Conservation (phyloP, 1,139 yeast genomes). For the Scheffersomyces parashehatae region DNA sequence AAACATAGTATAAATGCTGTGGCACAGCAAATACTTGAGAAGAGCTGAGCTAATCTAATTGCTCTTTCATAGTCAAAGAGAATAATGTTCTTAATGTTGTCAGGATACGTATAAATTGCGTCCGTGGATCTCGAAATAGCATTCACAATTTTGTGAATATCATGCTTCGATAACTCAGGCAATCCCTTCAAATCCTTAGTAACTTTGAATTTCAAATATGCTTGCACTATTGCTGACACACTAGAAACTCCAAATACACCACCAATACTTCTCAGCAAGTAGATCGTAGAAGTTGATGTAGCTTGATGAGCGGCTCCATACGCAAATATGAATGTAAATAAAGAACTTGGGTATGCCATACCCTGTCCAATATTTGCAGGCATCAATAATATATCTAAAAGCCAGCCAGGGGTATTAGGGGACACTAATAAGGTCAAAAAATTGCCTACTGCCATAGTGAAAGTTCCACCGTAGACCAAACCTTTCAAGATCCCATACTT, state of each 20-base stretch:
- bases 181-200: constrained; percentile 12
- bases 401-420: constrained; percentile 19
- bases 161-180: constrained; percentile 8
- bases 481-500: constrained; percentile 17
- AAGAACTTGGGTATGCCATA: constrained; percentile 36
- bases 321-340: constrained; percentile 38
- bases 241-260: constrained; percentile 44
- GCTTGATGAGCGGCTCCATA: constrained; percentile 32
- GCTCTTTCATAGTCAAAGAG: constrained; percentile 20
- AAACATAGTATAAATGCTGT: constrained; percentile 18
- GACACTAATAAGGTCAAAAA: constrained; percentile 26
- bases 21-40: constrained; percentile 19
- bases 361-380: constrained; percentile 47
- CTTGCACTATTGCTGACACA: constrained; percentile 31
- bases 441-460: constrained; percentile 34
- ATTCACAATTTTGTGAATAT: constrained; percentile 14
- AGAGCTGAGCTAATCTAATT: constrained; percentile 21
- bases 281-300: constrained; percentile 39
- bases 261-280: constrained; percentile 39
- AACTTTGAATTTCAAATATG: constrained; percentile 14
- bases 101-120: constrained; percentile 12
- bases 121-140: constrained; percentile 21
- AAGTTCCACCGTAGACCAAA: constrained; percentile 28
- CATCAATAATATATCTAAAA: constrained; percentile 24
- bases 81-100: constrained; percentile 13